Evolutionary conservation across 2,329 filamentous ascomycete genomes (phyloP).

Genomic region (Xylaria sp.): DNA sequence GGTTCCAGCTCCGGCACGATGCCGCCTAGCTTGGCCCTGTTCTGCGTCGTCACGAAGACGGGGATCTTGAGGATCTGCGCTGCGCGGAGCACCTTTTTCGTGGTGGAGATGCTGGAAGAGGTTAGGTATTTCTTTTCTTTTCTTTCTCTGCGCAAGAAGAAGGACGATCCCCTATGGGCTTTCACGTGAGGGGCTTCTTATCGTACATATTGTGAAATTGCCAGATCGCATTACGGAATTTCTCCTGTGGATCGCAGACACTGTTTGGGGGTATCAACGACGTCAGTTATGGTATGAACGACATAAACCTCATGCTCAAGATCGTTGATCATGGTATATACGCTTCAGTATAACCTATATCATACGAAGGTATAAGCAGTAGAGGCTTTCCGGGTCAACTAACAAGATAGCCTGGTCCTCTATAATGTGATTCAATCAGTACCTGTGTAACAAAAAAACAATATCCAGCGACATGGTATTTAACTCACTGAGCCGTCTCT

Average conservation of each 20-base stretch:
- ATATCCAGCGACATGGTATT: background rate
- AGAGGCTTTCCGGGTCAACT: slow-evolving; percentile 42
- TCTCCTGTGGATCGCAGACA: slow-evolving; percentile 95
- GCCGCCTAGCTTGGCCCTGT: slow-evolving; percentile 78
- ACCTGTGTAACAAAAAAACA: background rate
- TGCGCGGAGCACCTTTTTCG: slow-evolving; percentile 75
- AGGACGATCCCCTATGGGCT: background rate
- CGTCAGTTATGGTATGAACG: slow-evolving; percentile 32
- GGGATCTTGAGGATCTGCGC: slow-evolving; percentile 76
- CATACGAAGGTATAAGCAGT: background rate
- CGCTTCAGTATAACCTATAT: background rate
- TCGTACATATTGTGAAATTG: slow-evolving; percentile 84
- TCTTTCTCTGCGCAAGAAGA: background rate
- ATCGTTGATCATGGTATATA: background rate
- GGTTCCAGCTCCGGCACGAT: slow-evolving; percentile 78
- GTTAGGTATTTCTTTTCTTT: background rate
- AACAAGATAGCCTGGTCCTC: slow-evolving; percentile 64
- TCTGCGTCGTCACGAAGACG: slow-evolving; percentile 88
- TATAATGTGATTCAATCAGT: slow-evolving; percentile 43
- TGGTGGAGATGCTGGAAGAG: slow-evolving; percentile 67
- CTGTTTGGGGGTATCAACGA: slow-evolving; percentile 59
- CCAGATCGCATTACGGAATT: slow-evolving; percentile 84
- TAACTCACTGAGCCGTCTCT: slow-evolving; percentile 45
- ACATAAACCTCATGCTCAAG: background rate
- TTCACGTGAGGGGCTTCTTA: background rate